Conservation (phyloP, 2,329 filamentous ascomycete species). For the Beauveria scarabaeidicola region DNA sequence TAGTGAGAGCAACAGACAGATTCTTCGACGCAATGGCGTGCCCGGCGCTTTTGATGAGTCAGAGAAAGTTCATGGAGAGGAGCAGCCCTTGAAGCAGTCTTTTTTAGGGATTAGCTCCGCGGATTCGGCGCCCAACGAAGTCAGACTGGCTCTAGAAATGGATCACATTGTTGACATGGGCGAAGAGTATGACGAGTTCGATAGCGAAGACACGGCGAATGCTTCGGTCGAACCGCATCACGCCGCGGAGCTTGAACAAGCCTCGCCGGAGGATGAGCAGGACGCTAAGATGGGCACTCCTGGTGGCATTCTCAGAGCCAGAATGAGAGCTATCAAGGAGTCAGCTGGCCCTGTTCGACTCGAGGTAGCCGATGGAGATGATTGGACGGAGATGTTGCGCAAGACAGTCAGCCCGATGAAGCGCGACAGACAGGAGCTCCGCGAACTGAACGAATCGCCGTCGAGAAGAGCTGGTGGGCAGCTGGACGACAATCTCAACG, state of each 20-base stretch:
- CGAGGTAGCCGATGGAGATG: slow-evolving; percentile 60
- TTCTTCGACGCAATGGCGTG: slow-evolving; percentile 43
- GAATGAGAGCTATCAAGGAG: slow-evolving; percentile 55
- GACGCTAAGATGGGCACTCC: slow-evolving; percentile 40
- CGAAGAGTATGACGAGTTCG: slow-evolving; percentile 67
- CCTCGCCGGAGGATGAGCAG: slow-evolving; percentile 45
- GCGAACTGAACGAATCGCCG: slow-evolving; percentile 49
- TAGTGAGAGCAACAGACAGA: slow-evolving; percentile 50
- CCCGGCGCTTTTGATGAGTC: slow-evolving; percentile 75
- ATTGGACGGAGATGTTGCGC: slow-evolving; percentile 90
- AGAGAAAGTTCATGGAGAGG: slow-evolving; percentile 45
- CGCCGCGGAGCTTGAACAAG: slow-evolving; percentile 63
- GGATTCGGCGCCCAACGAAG: slow-evolving; percentile 61
- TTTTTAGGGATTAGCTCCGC: slow-evolving; percentile 91
- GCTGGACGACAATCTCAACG: slow-evolving; percentile 40
- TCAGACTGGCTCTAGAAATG: slow-evolving; percentile 53
- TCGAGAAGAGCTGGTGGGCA: slow-evolving; percentile 28
- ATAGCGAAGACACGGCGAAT: slow-evolving; percentile 67
- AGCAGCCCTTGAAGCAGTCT: slow-evolving; percentile 55
- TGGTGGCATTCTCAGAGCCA: slow-evolving; percentile 53
- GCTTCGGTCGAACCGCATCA: slow-evolving; percentile 65
- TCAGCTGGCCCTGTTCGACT: slow-evolving; percentile 49
- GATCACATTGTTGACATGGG: slow-evolving; percentile 49
- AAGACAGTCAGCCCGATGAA: slow-evolving; percentile 92
- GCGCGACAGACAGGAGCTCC: slow-evolving; percentile 70